A percentile compares a stretch with the other conserved stretches of the same genome.
These are phyloP conservation scores for Tremella fuciformis DNA, from an alignment of 768 basidiomycete genomes.

Conservation along the genomic window DNA sequence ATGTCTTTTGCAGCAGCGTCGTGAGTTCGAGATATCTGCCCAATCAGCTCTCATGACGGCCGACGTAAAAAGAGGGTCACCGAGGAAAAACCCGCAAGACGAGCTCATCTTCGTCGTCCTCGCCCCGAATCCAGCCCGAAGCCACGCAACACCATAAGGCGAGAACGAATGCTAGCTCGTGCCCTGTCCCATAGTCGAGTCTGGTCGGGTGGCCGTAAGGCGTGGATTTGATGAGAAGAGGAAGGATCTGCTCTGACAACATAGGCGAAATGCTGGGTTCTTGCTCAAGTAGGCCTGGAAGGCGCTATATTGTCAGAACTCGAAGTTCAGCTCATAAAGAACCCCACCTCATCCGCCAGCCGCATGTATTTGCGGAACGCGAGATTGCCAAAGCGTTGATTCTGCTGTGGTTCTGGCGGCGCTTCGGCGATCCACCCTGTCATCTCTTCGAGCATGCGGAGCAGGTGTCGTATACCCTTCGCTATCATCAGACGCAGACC, in stretches of 20 bases:
- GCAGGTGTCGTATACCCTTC: slow-evolving; percentile 54
- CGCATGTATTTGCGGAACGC: slow-evolving; percentile 82
- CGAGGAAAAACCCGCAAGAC: slow-evolving; percentile 45
- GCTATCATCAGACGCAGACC: slow-evolving; percentile 9
- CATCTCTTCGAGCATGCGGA: slow-evolving; percentile 64
- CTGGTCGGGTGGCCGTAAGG: slow-evolving; percentile 81
- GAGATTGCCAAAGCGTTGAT: slow-evolving; percentile 88
- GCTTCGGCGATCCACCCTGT: slow-evolving; percentile 76
- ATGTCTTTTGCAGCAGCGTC: slow-evolving; percentile 82
- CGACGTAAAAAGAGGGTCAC: slow-evolving; percentile 22
- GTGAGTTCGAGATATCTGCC: slow-evolving; percentile 71
- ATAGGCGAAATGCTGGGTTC: slow-evolving; percentile 56
- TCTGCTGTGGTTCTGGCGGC: slow-evolving; percentile 63
- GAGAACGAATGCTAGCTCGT: slow-evolving; percentile 82
- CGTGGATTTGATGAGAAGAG: slow-evolving; percentile 68
- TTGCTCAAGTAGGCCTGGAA: slow-evolving; percentile 58
- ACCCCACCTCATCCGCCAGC: slow-evolving; percentile 69
- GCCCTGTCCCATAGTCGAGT: slow-evolving; percentile 95
- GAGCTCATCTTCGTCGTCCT: slow-evolving; percentile 48
- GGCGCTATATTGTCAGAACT: slow-evolving; percentile 50
- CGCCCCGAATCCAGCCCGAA: slow-evolving; percentile 38
- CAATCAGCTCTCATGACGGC: background rate
- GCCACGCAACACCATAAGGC: slow-evolving; percentile 58
- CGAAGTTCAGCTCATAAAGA: slow-evolving; percentile 1
- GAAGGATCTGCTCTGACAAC: slow-evolving; percentile 66